These are phyloP conservation scores for Bothriochloa decipiens DNA, from an alignment of 176 grass and related monocot species.

Conservation along the genomic window DNA sequence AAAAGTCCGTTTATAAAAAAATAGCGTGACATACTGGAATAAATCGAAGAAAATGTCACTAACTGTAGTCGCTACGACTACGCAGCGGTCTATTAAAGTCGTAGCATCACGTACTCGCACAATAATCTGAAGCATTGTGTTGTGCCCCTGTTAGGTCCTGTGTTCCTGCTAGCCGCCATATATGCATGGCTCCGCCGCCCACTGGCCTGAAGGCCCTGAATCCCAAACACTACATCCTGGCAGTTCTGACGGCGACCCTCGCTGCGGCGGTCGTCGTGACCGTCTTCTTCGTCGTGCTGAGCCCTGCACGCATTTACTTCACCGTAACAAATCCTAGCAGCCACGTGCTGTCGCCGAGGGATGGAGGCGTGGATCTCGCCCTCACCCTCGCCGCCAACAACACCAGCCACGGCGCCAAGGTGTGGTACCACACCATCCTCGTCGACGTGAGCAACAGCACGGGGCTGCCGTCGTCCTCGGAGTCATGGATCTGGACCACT, in stretches of 20 bases:
- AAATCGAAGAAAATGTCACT: no score
- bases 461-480: background rate
- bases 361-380: background rate
- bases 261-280: background rate
- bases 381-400: constrained; percentile 8
- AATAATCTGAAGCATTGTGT: no score
- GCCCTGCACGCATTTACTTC: background rate
- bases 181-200: no score
- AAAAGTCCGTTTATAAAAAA: no score
- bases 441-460: background rate
- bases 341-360: no score
- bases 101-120: no score
- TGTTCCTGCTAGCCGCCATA: no score
- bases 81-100: no score
- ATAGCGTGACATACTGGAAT: no score
- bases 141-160: no score
- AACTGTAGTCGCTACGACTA: no score
- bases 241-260: background rate
- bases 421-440: background rate
- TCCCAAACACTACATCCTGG: background rate
- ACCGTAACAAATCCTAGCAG: background rate
- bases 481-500: background rate
- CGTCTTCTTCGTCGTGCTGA: background rate
- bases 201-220: no score
- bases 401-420: background rate